Evolutionary conservation across 805 yeast genomes (phyloP).

Genomic region (Priceomyces castillae): DNA sequence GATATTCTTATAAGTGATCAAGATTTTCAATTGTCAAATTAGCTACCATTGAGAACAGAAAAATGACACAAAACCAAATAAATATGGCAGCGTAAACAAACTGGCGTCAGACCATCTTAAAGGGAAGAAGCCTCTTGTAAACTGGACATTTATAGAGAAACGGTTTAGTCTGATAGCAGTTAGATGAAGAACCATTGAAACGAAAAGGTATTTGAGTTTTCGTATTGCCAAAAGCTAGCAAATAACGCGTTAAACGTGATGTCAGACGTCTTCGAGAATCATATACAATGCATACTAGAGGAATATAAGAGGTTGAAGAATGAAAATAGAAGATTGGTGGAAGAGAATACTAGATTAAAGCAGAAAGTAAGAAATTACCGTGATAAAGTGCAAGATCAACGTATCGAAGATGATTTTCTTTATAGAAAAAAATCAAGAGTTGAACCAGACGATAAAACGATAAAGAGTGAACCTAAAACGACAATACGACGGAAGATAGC

Average conservation of each 20-base stretch:
- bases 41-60: background rate
- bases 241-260: background rate
- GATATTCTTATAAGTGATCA: background rate
- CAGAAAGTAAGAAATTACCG: background rate
- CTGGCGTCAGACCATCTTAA: background rate
- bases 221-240: background rate
- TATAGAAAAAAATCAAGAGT: too few species aligned
- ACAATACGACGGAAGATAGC: too few species aligned
- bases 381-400: background rate
- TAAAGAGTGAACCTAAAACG: too few species aligned
- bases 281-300: background rate
- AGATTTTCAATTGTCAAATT: background rate
- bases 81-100: background rate
- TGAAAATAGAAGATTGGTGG: background rate
- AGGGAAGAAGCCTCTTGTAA: too few species aligned
- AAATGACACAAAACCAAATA: background rate
- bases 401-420: too few species aligned
- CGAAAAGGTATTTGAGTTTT: background rate
- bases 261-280: background rate
- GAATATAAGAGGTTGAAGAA: slow-evolving; percentile 1
- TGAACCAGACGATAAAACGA: too few species aligned
- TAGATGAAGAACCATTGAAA: background rate
- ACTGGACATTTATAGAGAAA: too few species aligned
- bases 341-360: background rate
- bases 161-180: too few species aligned